Base-by-base conservation (phyloP, 2,329 filamentous ascomycete species). In the Trichothecium roseum region DNA sequence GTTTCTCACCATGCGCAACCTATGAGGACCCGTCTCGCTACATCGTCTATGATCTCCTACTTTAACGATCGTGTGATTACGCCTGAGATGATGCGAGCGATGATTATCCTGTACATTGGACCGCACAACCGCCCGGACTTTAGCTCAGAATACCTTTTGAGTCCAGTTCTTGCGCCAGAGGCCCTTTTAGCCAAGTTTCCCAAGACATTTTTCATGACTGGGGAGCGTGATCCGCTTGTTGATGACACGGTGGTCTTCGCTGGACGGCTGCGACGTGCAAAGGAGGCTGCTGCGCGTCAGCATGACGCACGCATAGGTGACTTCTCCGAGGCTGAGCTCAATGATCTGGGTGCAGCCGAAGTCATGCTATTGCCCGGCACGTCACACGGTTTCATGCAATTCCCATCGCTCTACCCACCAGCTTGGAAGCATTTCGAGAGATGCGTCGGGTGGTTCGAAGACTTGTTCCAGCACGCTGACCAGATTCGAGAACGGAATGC, bases 181-280 rank as follows among this genome's bases (percentile, higher is more conserved):
- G 68, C 74, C 1, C 66, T 96, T 0, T 72, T 98, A 0, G 76
- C 81, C 12, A 72, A 74, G n/a, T 96, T 98, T 46, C 91, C 91
- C 2, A 94, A 93, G 54, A 91, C 84, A 0, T 94, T 89, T 55
- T 87, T 98, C 49, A 65, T 96, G 35, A 96, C 91, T 0, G 91
- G 91, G 34, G 91, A 98, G 61, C 81, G 89, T 20, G 91, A 98
- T 53, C 91, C 91, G 0, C 64, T 98, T 0, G 18, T 96, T 0
- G 91, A 98, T 52, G 91, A 98, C 55, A 98, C 91, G 0, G 86
- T 95, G 32, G 88, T 98, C 42, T 95, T 98, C 50, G 88, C 91
- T 0, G 91, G 89, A 1, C 69, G 89, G 1, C 59, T 98, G n/a
- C 71, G 87, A 6, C 77, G 88, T 41, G 85, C 87, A 2, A 94